Conservation (phyloP, 441 rosid species). For the Gossypium gossypioides region DNA sequence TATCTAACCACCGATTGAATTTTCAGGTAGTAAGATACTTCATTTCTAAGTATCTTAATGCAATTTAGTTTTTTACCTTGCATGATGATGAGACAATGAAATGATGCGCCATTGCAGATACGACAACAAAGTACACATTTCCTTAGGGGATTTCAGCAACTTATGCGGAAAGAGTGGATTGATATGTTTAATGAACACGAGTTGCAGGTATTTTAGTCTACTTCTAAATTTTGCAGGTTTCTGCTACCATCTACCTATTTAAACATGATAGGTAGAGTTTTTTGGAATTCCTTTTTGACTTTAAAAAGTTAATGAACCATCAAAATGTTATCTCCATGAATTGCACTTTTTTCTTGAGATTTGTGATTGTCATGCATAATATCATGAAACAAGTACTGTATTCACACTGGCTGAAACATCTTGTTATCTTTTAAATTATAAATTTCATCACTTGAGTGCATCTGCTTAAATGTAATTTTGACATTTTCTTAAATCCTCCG, state of each 20-base stretch:
- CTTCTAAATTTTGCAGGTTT: background rate
- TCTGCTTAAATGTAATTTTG: background rate
- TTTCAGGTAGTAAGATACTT: slow-evolving; percentile 47
- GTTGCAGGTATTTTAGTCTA: slow-evolving; percentile 55
- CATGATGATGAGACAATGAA: slow-evolving; percentile 3
- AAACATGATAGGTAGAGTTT: background rate
- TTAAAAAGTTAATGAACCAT: background rate
- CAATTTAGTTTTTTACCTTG: background rate
- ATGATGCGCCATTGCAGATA: slow-evolving; percentile 46
- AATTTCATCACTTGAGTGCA: background rate
- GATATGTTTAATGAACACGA: slow-evolving; percentile 98
- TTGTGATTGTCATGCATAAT: background rate
- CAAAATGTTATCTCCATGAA: slow-evolving; percentile 1
- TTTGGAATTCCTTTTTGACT: background rate
- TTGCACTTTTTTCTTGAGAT: background rate
- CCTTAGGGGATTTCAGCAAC: slow-evolving; percentile 92
- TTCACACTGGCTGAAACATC: background rate
- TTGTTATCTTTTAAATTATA: background rate
- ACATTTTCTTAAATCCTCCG: background rate
- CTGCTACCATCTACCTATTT: background rate
- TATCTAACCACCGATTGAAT: slow-evolving; percentile 95
- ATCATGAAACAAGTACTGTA: background rate
- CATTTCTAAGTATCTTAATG: background rate
- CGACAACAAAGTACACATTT: slow-evolving; percentile 92
- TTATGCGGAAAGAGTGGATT: slow-evolving; percentile 85